These are phyloP conservation scores for Phaffia tasmanica DNA, from an alignment of 768 basidiomycete species.

Conservation along the genomic window DNA sequence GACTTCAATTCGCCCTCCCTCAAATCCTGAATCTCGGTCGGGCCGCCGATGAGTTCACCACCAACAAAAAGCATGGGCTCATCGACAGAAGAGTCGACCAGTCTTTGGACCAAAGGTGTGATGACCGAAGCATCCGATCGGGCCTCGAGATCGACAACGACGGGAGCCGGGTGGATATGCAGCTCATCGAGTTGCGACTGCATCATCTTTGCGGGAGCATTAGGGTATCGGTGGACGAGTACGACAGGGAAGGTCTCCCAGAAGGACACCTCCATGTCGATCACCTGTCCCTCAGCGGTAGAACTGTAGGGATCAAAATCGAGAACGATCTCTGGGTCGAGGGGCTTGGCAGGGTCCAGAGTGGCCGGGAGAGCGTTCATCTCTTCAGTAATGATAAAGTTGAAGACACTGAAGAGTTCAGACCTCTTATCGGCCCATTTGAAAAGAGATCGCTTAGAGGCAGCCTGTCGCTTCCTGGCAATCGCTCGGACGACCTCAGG, in stretches of 20 bases:
- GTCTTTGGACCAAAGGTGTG: constrained; percentile 44
- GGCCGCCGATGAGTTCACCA: constrained; percentile 47
- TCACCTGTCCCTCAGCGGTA: constrained; percentile 43
- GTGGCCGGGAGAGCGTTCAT: constrained; percentile 61
- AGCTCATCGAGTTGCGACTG: constrained; percentile 41
- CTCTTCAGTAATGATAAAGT: constrained; percentile 60
- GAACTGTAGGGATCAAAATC: constrained; percentile 68
- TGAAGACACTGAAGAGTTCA: constrained; percentile 33
- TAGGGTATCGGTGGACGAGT: constrained; percentile 57
- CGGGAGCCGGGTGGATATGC: constrained; percentile 53
- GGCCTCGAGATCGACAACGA: constrained; percentile 37
- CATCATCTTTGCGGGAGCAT: constrained; percentile 35
- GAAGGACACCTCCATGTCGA: constrained; percentile 6
- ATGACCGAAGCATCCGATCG: constrained; percentile 56
- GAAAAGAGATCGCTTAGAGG: too few species aligned
- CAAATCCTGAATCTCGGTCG: constrained; percentile 8
- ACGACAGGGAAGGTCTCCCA: constrained; percentile 43
- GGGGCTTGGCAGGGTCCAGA: constrained; percentile 51
- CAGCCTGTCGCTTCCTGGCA: too few species aligned
- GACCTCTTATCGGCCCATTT: too few species aligned
- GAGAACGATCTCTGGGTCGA: constrained; percentile 65
- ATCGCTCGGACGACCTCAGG: too few species aligned
- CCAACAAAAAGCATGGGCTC: constrained; percentile 61
- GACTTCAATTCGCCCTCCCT: too few species aligned
- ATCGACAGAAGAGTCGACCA: constrained; percentile 31